These are phyloP conservation scores for Schrenkiella parvula DNA, from an alignment of 345 rosid species.

Conservation along the genomic window DNA sequence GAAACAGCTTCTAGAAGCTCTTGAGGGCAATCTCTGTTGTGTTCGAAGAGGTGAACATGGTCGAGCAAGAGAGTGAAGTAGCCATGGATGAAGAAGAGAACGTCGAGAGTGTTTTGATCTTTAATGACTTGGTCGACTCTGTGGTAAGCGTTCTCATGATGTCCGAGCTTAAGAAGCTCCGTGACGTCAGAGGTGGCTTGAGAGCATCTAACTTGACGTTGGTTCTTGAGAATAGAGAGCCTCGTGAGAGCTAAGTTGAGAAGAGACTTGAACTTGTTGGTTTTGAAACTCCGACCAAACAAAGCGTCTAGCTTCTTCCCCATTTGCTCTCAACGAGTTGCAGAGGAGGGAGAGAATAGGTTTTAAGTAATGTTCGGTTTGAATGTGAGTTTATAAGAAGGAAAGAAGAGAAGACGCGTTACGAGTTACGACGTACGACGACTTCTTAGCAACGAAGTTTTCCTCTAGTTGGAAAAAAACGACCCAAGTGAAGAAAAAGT, in stretches of 20 bases:
- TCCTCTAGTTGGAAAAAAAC: neutral
- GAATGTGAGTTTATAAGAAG: constrained; percentile 13
- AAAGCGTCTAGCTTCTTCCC: constrained; percentile 79
- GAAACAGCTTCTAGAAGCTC: constrained; percentile 78
- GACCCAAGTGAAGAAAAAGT: neutral
- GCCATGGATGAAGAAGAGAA: constrained; percentile 54
- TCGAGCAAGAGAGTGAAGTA: constrained; percentile 62
- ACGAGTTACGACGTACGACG: constrained; percentile 16
- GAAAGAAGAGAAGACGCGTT: constrained; percentile 25
- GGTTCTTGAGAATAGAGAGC: constrained; percentile 67
- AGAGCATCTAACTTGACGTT: constrained; percentile 47
- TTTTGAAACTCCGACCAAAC: constrained; percentile 60
- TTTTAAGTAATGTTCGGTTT: neutral
- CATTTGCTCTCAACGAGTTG: constrained; percentile 38
- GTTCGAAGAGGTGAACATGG: constrained; percentile 59
- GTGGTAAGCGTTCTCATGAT: constrained; percentile 69
- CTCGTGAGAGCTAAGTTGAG: constrained; percentile 62
- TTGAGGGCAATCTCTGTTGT: constrained; percentile 66
- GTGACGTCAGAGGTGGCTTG: constrained; percentile 69
- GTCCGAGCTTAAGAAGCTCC: constrained; percentile 69
- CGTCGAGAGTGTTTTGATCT: constrained; percentile 72
- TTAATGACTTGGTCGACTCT: constrained; percentile 50
- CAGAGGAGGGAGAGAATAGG: neutral
- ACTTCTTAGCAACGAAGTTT: constrained; percentile 36
- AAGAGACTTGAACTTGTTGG: constrained; percentile 59